Conservation (phyloP, 805 yeast species). For the Monosporozyma unispora region DNA sequence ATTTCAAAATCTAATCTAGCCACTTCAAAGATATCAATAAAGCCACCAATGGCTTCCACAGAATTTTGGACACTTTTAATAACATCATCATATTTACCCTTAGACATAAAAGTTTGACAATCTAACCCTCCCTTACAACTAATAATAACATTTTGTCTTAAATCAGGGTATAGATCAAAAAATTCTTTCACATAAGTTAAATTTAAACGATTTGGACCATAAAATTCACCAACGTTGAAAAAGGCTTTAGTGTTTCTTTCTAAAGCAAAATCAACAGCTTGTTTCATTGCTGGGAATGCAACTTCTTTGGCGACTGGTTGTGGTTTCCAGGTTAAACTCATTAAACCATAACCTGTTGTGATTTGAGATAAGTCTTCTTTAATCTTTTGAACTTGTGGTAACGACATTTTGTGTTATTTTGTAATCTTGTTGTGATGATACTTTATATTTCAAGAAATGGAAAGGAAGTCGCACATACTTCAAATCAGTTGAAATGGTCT, state of each 20-base stretch:
- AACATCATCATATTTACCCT: constrained; percentile 41
- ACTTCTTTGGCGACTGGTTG: constrained; percentile 44
- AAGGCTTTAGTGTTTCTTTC: constrained; percentile 32
- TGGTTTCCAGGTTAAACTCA: constrained; percentile 71
- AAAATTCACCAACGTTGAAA: constrained; percentile 72
- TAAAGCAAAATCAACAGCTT: constrained; percentile 38
- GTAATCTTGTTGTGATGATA: no score
- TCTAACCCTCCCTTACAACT: constrained; percentile 61
- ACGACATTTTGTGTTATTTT: no score
- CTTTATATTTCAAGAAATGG: no score
- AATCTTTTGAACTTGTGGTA: no score
- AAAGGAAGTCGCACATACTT: no score
- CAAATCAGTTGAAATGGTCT: no score
- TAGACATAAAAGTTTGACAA: constrained; percentile 35
- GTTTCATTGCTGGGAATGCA: constrained; percentile 45
- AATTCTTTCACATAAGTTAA: constrained; percentile 50
- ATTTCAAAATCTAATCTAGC: constrained; percentile 54
- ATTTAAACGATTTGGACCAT: constrained; percentile 49
- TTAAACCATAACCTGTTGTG: constrained; percentile 59
- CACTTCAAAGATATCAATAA: constrained; percentile 54
- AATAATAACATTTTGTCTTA: constrained; percentile 45
- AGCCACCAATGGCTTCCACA: constrained; percentile 36
- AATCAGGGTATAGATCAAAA: constrained; percentile 47
- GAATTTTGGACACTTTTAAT: constrained; percentile 39
- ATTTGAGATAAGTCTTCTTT: no score